Evolutionary conservation across 495 filamentous ascomycete genomes (phyloP), one percentile per base, ranked within the genome.

Genomic region (Platismatia glauca): DNA sequence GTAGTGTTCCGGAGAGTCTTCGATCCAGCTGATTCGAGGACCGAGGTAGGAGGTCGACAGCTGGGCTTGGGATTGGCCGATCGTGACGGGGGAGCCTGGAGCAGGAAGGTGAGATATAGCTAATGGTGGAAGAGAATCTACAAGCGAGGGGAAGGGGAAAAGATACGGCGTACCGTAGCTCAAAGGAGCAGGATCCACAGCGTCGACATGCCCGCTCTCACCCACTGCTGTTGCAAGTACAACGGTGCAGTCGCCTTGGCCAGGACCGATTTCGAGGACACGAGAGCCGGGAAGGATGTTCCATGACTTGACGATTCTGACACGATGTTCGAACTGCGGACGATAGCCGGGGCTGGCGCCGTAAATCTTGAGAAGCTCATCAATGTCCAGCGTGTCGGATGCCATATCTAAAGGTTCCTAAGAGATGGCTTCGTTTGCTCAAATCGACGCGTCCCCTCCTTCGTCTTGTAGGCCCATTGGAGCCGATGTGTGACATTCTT

Each of bases 201-300:
- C 57, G 20, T 58, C 57, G 31, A 58, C 57, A 44, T 58, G 41
- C 11, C 57, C 57, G 9, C 15, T 39, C 57, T 58, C 57, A n/a
- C 57, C 57, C 6, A 58, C 57, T 44, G 57, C 57, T 44, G 57
- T 44, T 31, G 57, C 57, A 27, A 58, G 57, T 58, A 58, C 57
- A 4, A 58, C 31, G 24, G 57, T 58, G 24, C 37, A 58, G 38
- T 58, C 57, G 38, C 57, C 57, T 58, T 58, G 57, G 15, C 57
- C 57, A 2, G 57, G 57, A 58, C 57, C 57, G 7, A 58, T 58
- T 58, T 58, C 57, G 18, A 58, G 57, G n/a, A 58, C 57, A n/a
- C 38, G 57, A 43, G 57, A 58, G 57, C 57, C 57, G n/a, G 57
- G 57, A 33, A 22, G 37, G 24, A 58, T 58, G 41, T 58, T 58